Conservation (phyloP, 768 basidiomycete species). For the Kwoniella heveanensis region DNA sequence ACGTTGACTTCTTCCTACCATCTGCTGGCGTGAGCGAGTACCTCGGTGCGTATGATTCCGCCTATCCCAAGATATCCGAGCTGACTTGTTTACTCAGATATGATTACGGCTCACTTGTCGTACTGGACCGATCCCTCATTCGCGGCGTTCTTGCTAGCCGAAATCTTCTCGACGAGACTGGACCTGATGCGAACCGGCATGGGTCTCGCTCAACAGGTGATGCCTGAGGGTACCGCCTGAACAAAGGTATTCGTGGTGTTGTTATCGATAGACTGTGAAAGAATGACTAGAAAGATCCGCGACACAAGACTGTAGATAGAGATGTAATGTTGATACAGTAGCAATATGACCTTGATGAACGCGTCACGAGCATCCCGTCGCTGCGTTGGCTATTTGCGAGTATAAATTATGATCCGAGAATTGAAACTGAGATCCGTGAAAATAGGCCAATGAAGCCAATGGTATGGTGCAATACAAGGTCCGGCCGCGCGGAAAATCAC, state of each 20-base stretch:
- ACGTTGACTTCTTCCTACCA: conserved; percentile 59
- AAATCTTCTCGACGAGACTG: conserved; percentile 56
- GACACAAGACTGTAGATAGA: too few relatives aligned
- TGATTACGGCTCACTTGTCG: conserved; percentile 56
- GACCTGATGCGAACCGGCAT: conserved; percentile 57
- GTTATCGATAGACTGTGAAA: not conserved
- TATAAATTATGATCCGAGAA: not conserved
- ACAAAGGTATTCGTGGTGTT: too few relatives aligned
- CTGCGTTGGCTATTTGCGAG: too few relatives aligned
- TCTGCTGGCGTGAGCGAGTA: conserved; percentile 58
- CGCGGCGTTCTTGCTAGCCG: conserved; percentile 58
- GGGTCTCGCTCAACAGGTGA: conserved; percentile 45
- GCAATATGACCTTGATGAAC: too few relatives aligned
- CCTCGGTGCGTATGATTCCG: conserved; percentile 47
- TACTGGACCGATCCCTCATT: conserved; percentile 59
- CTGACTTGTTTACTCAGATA: conserved; percentile 30
- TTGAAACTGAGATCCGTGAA: too few relatives aligned
- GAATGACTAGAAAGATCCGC: too few relatives aligned
- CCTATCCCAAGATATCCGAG: conserved; percentile 7
- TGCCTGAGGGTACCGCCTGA: conserved; percentile 34
- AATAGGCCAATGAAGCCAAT: too few relatives aligned
- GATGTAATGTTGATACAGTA: too few relatives aligned
- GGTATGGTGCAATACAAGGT: not conserved
- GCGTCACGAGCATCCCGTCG: too few relatives aligned
- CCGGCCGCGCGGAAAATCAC: not conserved